Percentiles rank a stretch among this genome's conserved stretches.
These are phyloP conservation scores for Eucalyptus erythrocorys DNA, from an alignment of 345 rosid species.

Conservation along the genomic window DNA sequence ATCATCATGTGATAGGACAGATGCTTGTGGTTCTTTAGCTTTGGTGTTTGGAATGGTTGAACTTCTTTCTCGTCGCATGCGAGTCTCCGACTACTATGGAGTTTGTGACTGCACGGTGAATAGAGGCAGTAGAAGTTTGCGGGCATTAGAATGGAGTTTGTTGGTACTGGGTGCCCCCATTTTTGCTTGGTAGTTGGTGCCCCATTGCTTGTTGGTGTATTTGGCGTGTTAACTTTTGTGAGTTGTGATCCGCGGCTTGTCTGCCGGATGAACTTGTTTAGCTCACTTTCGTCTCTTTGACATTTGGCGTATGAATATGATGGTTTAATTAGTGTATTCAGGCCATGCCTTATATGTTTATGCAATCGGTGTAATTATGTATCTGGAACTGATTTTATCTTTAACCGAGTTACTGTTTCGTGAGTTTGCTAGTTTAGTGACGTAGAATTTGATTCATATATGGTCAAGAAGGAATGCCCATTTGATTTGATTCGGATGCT, in stretches of 20 bases:
- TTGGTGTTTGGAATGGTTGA: no score
- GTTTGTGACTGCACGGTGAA: no score
- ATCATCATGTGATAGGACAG: no score
- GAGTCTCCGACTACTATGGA: no score
- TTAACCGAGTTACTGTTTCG: neutral
- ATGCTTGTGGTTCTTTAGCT: no score
- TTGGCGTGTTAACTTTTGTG: neutral
- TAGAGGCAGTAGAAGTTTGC: no score
- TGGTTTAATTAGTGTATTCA: neutral
- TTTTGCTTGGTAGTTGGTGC: neutral
- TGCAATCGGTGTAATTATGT: neutral
- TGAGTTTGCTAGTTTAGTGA: neutral
- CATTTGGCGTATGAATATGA: neutral
- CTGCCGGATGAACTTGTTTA: neutral
- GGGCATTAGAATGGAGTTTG: no score
- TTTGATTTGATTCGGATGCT: neutral
- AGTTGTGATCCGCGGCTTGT: neutral
- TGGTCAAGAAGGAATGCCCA: neutral
- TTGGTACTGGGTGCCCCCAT: no score
- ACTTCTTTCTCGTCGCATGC: no score
- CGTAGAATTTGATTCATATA: neutral
- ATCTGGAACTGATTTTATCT: neutral
- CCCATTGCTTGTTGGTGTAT: neutral
- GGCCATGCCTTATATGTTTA: rapidly evolving
- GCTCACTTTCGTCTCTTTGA: neutral